Evolutionary conservation across 2,329 filamentous ascomycete species (phyloP).

Genomic region (Emergomyces orientalis): DNA sequence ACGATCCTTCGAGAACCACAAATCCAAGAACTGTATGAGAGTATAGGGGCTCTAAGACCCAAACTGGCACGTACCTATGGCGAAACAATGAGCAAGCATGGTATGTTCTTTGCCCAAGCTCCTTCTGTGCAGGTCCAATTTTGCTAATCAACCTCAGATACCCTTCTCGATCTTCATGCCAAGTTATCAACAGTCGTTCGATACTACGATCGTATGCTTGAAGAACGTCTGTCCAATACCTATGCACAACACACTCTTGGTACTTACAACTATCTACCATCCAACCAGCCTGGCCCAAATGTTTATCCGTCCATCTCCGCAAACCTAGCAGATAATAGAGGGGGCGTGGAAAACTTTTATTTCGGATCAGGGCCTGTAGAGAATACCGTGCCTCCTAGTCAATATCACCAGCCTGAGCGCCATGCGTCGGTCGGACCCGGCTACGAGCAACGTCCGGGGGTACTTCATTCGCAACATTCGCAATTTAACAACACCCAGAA

Average conservation of each 20-base stretch:
- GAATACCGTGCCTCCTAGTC: constrained; percentile 41
- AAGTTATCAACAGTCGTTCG: constrained; percentile 93
- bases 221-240: constrained; percentile 85
- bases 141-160: constrained; percentile 50
- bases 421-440: constrained; percentile 7
- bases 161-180: constrained; percentile 82
- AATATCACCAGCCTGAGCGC: constrained; percentile 37
- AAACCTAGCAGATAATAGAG: constrained; percentile 40
- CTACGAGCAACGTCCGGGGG: constrained; percentile 7
- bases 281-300: constrained; percentile 44
- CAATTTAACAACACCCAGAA: constrained; percentile 13
- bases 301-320: constrained; percentile 64
- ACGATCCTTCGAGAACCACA: constrained; percentile 95
- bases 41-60: constrained; percentile 83
- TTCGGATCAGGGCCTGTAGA: constrained; percentile 51
- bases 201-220: constrained; percentile 96
- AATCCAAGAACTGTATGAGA: constrained; percentile 96
- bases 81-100: constrained; percentile 99
- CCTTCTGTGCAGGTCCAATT: not conserved
- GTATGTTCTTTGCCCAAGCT: constrained; percentile 41
- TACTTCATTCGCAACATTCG: constrained; percentile 16
- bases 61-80: constrained; percentile 94
- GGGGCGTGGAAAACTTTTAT: constrained; percentile 71
- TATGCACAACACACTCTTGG: constrained; percentile 72
- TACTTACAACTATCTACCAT: constrained; percentile 45